Conservation (phyloP, 2,329 filamentous ascomycete genomes). For the Myriosclerotinia curreyana region DNA sequence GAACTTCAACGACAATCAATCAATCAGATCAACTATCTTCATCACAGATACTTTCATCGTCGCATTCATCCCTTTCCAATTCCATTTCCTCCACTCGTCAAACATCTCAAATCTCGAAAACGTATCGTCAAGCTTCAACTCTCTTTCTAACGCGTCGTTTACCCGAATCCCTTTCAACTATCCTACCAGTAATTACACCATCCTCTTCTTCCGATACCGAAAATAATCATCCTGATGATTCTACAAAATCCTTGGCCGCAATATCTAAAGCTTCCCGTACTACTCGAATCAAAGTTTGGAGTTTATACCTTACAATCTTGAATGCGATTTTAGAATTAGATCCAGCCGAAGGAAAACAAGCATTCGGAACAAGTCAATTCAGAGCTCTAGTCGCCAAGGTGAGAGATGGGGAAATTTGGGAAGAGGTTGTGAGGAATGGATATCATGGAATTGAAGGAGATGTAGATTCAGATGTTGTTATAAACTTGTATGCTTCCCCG, state of each 20-base stretch:
- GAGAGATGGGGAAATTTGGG: slow-evolving; percentile 89
- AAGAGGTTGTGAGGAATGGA: slow-evolving; percentile 81
- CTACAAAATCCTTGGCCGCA: slow-evolving; percentile 48
- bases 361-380: slow-evolving; percentile 85
- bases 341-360: slow-evolving; percentile 81
- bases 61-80: slow-evolving; percentile 66
- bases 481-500: slow-evolving; percentile 65
- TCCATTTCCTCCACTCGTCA: slow-evolving; percentile 56
- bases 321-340: slow-evolving; percentile 89
- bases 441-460: slow-evolving; percentile 87
- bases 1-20: slow-evolving; percentile 34
- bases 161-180: slow-evolving; percentile 80
- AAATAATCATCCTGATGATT: slow-evolving; percentile 41
- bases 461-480: slow-evolving; percentile 91
- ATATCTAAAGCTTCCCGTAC: slow-evolving; percentile 76
- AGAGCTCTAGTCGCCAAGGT: slow-evolving; percentile 77
- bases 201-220: slow-evolving; percentile 35
- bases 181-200: slow-evolving; percentile 76
- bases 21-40: slow-evolving; percentile 45
- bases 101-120: slow-evolving; percentile 76
- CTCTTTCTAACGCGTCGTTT: slow-evolving; percentile 92
- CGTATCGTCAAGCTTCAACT: slow-evolving; percentile 90
- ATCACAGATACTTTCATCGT: slow-evolving; percentile 61
- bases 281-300: slow-evolving; percentile 94
- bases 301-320: slow-evolving; percentile 87